Evolutionary conservation across 2,329 filamentous ascomycete species (phyloP).

Genomic region (Cytospora schulzeri): DNA sequence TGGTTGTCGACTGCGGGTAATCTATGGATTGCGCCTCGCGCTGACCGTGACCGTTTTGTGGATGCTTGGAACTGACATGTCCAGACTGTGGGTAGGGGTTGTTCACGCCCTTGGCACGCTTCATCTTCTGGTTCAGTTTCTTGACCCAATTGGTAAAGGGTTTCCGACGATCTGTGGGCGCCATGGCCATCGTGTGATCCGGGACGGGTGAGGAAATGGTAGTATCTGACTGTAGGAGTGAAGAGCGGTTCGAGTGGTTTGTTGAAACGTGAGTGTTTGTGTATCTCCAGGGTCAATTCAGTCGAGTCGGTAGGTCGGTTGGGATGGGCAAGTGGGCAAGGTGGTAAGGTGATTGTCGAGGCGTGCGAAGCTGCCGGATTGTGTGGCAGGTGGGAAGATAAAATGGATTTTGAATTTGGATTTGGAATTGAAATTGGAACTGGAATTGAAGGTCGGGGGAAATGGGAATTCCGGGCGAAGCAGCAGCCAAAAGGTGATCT

Average conservation of each 20-base stretch:
- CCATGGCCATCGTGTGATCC: conserved; percentile 26
- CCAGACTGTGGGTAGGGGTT: conserved; percentile 91
- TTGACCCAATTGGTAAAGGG: conserved; percentile 95
- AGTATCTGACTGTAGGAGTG: conserved; percentile 1
- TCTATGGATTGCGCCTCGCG: conserved; percentile 23
- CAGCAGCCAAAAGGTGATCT: conserved; percentile 14
- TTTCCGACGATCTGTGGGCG: conserved; percentile 64
- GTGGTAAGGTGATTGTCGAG: conserved; percentile 1
- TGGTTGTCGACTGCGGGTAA: conserved; percentile 28
- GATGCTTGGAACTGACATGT: conserved; percentile 41
- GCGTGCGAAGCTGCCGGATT: neutral
- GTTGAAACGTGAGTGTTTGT: neutral
- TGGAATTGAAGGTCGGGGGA: neutral
- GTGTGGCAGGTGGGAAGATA: conserved; percentile 5
- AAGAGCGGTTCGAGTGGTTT: conserved; percentile 30
- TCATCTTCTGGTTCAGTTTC: conserved; percentile 71
- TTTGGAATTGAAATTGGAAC: conserved; percentile 3
- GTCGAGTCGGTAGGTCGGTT: conserved; percentile 1
- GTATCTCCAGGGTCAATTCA: no score
- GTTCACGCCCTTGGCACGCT: conserved; percentile 68
- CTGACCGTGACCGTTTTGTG: conserved; percentile 33
- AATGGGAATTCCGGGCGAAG: conserved; percentile 11
- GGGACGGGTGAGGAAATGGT: neutral
- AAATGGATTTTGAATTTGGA: conserved; percentile 1
- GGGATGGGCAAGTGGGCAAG: neutral